Evolutionary conservation across 768 basidiomycete genomes (phyloP), one percentile per base, ranked within the genome.

Genomic region (Obba rivulosa): DNA sequence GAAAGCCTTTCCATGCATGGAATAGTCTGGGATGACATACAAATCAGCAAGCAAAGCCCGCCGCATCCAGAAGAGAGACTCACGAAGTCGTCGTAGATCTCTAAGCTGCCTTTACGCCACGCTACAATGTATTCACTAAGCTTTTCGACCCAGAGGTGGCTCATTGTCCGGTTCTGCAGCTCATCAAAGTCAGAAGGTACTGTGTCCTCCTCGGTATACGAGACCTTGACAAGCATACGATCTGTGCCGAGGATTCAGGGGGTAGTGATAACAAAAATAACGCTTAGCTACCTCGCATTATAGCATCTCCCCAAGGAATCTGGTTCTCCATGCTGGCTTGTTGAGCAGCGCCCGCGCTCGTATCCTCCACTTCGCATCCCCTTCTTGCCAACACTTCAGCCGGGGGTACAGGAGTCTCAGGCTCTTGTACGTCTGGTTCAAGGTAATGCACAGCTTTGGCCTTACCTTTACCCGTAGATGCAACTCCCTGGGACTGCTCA

Each of bases 1-100:
- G 66, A 67, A 17, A 87, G 47, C 69, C 79, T 79, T 54, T 89
- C 87, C 57, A 78, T 84, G 11, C 82, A 74, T 3, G 87, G 85
- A 3, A 83, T 65, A 51, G 65, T 70, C 83, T 88, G 58, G 25
- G 41, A 35, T 48, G 25, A 38, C 51, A 47, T n/a, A n/a, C n/a
- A n/a, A n/a, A n/a, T n/a, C n/a, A n/a, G n/a, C n/a, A n/a, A n/a
- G n/a, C n/a, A n/a, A n/a, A n/a, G n/a, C n/a, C n/a, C n/a, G n/a
- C n/a, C n/a, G 22, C n/a, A 31, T 5, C 28, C 13, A 13, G 43
- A 20, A 36, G 13, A 37, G 23, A 31, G 17, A 69, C 83, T 50
- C 56, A 92, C 92, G 73, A 88, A 81, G 57, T 93, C 85, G 45
- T 82, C 77, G 61, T 95, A 96, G 17, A 97, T 67, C 62, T 97